A percentile compares a stretch with the other conserved stretches of the same genome.
Evolutionary conservation across 192 early-diverging fungal genomes (phyloP).

Genomic region (Mortierella antarctica): DNA sequence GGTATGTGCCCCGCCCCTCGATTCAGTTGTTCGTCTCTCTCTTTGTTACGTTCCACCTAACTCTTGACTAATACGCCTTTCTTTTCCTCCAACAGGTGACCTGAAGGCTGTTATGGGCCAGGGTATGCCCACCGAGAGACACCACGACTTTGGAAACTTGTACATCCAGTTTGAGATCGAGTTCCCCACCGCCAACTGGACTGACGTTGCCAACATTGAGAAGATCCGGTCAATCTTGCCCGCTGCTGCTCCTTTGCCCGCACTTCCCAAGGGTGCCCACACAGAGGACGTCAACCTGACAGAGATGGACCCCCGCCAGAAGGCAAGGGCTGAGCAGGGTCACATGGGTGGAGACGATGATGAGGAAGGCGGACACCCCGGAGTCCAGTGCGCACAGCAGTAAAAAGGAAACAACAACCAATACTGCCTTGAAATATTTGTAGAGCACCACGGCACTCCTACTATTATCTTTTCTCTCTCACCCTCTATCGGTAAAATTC

Average conservation of each 20-base stretch:
- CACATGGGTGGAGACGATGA: constrained; percentile 78
- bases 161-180: constrained; percentile 93
- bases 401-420: constrained; percentile 55
- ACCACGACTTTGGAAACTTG: constrained; percentile 90
- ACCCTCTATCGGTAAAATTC: background rate
- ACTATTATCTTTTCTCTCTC: background rate
- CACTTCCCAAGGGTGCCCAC: constrained; percentile 62
- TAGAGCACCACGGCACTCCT: too few relatives aligned
- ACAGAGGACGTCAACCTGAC: constrained; percentile 90
- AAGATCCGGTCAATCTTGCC: constrained; percentile 88
- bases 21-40: background rate
- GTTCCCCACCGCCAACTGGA: constrained; percentile 92
- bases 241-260: constrained; percentile 67
- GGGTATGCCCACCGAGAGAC: constrained; percentile 96
- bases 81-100: constrained; percentile 56
- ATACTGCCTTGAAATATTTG: too few relatives aligned
- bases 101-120: constrained; percentile 88
- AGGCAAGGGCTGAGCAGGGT: constrained; percentile 65
- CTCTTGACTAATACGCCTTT: constrained; percentile 6
- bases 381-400: constrained; percentile 97
- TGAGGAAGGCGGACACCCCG: constrained; percentile 72
- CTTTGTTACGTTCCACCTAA: background rate
- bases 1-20: constrained; percentile 53
- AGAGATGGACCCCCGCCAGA: constrained; percentile 78
- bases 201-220: constrained; percentile 72